Evolutionary conservation across 495 filamentous ascomycete genomes (phyloP).

Genomic region (Chaetomium tenue): DNA sequence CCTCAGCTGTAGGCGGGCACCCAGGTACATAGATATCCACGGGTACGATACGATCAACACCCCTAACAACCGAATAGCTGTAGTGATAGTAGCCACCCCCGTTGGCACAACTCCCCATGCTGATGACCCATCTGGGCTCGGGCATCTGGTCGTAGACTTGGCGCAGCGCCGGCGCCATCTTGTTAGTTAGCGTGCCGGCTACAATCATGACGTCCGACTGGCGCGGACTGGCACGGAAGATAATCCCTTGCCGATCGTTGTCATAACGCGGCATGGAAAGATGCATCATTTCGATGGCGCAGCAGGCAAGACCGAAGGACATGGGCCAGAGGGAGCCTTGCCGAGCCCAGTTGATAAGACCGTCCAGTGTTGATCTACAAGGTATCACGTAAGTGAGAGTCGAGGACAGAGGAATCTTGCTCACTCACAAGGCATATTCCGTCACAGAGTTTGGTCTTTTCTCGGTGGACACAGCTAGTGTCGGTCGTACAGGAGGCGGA

Average conservation of each 20-base stretch:
- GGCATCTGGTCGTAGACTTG: constrained; percentile 99
- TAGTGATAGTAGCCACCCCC: constrained; percentile 95
- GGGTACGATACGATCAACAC: constrained; percentile 85
- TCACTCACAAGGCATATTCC: constrained; percentile 91
- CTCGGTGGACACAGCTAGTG: constrained; percentile 80
- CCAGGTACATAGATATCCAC: constrained; percentile 92
- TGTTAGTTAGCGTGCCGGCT: constrained; percentile 92
- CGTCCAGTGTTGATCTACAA: constrained; percentile 60
- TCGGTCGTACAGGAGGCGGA: constrained; percentile 42
- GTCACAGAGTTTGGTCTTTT: constrained; percentile 89
- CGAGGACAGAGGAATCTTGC: neutral
- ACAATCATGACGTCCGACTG: constrained; percentile 99
- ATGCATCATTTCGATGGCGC: constrained; percentile 98
- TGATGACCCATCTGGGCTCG: constrained; percentile 88
- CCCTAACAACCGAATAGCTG: constrained; percentile 81
- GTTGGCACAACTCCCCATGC: constrained; percentile 90
- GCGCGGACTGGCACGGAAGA: constrained; percentile 92
- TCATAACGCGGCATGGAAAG: constrained; percentile 93
- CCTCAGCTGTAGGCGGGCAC: constrained; percentile 85
- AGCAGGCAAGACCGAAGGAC: constrained; percentile 96
- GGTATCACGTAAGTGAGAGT: neutral
- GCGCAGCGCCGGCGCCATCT: constrained; percentile 92
- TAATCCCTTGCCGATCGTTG: constrained; percentile 92
- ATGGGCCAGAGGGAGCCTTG: constrained; percentile 96
- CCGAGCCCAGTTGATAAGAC: constrained; percentile 88